Evolutionary conservation across 208 protist species (phyloP), one percentile per base, ranked within the genome.

Genomic region (Phytomonas sp.): DNA sequence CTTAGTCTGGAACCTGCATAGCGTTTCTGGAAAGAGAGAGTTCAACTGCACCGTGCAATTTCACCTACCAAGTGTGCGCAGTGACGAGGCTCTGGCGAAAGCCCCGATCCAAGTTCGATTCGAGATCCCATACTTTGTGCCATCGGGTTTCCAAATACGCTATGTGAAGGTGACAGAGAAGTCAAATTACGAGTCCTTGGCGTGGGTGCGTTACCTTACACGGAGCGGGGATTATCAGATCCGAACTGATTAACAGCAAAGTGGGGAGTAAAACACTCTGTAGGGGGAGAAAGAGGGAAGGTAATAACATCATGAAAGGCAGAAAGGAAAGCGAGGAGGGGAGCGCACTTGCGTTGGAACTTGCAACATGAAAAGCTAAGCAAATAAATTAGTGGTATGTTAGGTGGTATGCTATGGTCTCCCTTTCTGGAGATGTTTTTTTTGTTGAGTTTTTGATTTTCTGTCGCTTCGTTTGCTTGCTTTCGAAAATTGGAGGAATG

Each of bases 181-280:
- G 77, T 93, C 81, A 31, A 96, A 97, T 74, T 99, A 99, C 75
- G 80, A 97, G 73, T 96, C 98, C 5, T 77, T 98, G 23, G 98
- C 98, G 37, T 99, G 98, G 98, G 98, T 99, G 60, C 88, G 98
- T n/a, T 99, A 99, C 83, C 89, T 99, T 23, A 99, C 98, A 23
- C 84, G 97, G 78, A 98, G 92, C 74, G 98, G 98, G 7, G 93
- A 98, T 60, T 99, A 99, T 76, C 88, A 98, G 72, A 75, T 99
- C 20, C 88, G 97, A 11, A 97, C 82, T 4, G 74, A 90, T 62
- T 94, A 87, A 68, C 36, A 4, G 29, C 4, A 34, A 63, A 29
- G 64, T 5, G 11, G 23, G 64, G 1, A 1, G 3, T 20, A 28
- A 32, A 68, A 56, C 4, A 67, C 51, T 60, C n/a, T 60, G 51